Evolutionary conservation across 2,329 filamentous ascomycete species (phyloP).

Genomic region (Diaporthe eres): DNA sequence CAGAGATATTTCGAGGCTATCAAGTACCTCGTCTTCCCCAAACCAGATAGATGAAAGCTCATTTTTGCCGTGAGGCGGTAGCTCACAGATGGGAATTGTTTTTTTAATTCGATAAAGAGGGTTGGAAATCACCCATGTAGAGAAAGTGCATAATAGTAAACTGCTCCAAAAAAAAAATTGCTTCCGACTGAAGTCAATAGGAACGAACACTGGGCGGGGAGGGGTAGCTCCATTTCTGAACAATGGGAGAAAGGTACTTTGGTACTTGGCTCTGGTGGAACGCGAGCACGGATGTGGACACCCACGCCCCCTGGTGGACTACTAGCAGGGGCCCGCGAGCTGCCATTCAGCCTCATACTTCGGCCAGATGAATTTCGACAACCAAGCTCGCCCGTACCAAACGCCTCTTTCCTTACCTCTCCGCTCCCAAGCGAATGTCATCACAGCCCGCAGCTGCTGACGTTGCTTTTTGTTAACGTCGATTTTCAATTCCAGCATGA

Average conservation of each 20-base stretch:
- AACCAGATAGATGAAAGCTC: neutral
- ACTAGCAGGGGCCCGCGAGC: conserved; percentile 15
- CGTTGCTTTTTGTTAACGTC: neutral
- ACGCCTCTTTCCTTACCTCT: neutral
- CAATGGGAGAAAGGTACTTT: neutral
- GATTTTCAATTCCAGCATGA: conserved; percentile 25
- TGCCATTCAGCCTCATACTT: conserved; percentile 34
- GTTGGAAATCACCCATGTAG: neutral
- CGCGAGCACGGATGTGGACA: neutral
- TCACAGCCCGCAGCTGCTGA: conserved; percentile 5
- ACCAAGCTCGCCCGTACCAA: neutral
- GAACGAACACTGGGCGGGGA: neutral
- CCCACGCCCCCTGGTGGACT: conserved; percentile 3
- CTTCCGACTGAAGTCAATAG: neutral
- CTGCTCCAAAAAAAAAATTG: neutral
- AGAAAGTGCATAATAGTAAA: neutral
- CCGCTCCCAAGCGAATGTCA: neutral
- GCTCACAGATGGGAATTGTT: neutral
- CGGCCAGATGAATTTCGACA: conserved; percentile 32
- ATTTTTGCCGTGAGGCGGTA: neutral
- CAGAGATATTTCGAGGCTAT: neutral
- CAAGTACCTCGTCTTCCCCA: too few species aligned
- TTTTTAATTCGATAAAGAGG: too few species aligned
- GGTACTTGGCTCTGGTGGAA: conserved; percentile 6
- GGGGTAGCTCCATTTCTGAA: neutral